Evolutionary conservation across 2,329 filamentous ascomycete species (phyloP).

Genomic region (Curvularia spicifera): DNA sequence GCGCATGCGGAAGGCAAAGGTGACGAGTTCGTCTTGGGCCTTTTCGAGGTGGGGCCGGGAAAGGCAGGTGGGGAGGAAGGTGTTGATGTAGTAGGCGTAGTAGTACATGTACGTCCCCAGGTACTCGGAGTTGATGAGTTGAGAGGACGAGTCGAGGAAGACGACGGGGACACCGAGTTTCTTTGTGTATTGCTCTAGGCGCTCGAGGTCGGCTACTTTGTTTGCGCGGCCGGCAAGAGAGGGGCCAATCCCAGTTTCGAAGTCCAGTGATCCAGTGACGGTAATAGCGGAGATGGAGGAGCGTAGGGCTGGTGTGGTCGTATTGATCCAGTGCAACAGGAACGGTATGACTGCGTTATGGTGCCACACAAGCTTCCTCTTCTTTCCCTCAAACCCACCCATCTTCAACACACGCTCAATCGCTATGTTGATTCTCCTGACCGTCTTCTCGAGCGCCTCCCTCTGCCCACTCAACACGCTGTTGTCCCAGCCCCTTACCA

Average conservation of each 20-base stretch:
- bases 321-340: conserved; percentile 39
- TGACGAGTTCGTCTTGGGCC: conserved; percentile 39
- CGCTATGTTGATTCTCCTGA: conserved; percentile 34
- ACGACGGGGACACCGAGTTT: conserved; percentile 35
- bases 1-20: conserved; percentile 38
- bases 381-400: conserved; percentile 13
- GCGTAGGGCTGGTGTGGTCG: conserved; percentile 33
- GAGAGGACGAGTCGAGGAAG: conserved; percentile 37
- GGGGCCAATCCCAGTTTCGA: conserved; percentile 28
- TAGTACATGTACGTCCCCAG: conserved; percentile 42
- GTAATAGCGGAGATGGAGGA: conserved; percentile 31
- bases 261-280: conserved; percentile 32
- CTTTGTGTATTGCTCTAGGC: conserved; percentile 32
- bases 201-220: conserved; percentile 29
- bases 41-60: conserved; percentile 29
- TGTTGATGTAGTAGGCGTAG: conserved; percentile 42
- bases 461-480: conserved; percentile 13
- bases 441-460: conserved; percentile 22
- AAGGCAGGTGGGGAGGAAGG: conserved; percentile 32
- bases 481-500: conserved; percentile 41
- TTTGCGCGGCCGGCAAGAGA: conserved; percentile 32
- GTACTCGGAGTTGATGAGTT: conserved; percentile 30
- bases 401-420: conserved; percentile 31
- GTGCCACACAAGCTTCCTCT: conserved; percentile 42
- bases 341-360: conserved; percentile 41